Base-by-base conservation (phyloP, 1,139 yeast species). In the Magnusiomyces fungicola region DNA sequence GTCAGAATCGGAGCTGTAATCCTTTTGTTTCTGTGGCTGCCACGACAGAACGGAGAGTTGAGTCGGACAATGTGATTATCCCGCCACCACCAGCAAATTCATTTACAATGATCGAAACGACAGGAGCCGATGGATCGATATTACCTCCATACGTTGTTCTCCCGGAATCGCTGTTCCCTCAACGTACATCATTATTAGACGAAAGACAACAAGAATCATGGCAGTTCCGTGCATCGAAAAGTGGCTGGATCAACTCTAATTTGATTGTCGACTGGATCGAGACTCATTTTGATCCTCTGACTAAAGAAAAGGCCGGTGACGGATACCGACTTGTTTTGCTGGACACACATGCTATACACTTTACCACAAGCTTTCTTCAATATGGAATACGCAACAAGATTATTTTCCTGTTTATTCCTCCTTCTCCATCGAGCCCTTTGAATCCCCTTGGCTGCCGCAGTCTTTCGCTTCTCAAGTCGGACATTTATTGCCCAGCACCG, bases 281-380 rank as follows among this genome's bases (percentile, higher is more conserved):
- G 29, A 24, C 27, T 27, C 49, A 50, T 23, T 50, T 50, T 37
- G 48, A 50, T 27, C 49, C 47, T 14, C 39, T 48, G 29, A 50
- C 53, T 10, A 27, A 18, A 16, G 34, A 39, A 5, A 48, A 50
- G 24, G 53, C 53, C 18, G 39, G 39, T 1, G 53, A 51, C 10
- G 44, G 44, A 14, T 46, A 45, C 24, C 47, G 53, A 6, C 19
- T 50, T 4, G 14, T 50, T 9, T 39, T 50, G 30, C 45, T 50
- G 16, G 53, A 50, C 36, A 50, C 51, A 21, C 50, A 50, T 34
- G 53, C 49, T 10, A 48, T 50, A n/a, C 53, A 50, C 33, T 50
- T 50, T 23, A 45, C 51, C 3, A 41, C 46, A 1, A 43, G 45
- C 4, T 43, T 50, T 22, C 39, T 50, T 32, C 47, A 50, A 34